A percentile compares a stretch with the other conserved stretches of the same genome.
Evolutionary conservation across 2,329 filamentous ascomycete species (phyloP).

Genomic region (Kalaharituber pfeilii): DNA sequence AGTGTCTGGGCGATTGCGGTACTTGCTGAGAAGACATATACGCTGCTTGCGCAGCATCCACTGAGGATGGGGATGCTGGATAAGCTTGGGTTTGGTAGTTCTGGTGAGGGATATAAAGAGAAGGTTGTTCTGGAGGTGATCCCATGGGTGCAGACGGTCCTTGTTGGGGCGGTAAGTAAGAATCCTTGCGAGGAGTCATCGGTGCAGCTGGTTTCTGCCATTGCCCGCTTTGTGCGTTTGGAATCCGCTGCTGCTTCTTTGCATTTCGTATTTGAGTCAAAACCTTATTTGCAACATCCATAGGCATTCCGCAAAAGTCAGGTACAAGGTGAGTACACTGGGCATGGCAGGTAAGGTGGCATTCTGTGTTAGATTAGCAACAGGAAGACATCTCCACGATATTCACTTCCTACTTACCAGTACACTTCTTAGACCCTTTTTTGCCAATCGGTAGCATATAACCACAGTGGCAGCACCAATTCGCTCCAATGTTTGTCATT

Average conservation of each 20-base stretch:
- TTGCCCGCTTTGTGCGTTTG: background rate
- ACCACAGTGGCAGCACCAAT: slow-evolving; percentile 98
- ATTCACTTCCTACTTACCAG: slow-evolving; percentile 39
- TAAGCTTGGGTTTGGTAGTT: slow-evolving; percentile 27
- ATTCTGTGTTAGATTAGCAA: slow-evolving; percentile 42
- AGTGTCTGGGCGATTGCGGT: slow-evolving; percentile 21
- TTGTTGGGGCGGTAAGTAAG: background rate
- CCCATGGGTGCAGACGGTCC: background rate
- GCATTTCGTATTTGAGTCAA: slow-evolving; percentile 61
- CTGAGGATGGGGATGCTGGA: slow-evolving; percentile 25
- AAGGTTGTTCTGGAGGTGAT: background rate
- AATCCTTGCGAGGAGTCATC: background rate
- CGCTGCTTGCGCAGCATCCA: slow-evolving; percentile 32
- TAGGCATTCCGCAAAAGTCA: slow-evolving; percentile 98
- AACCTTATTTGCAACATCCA: slow-evolving; percentile 91
- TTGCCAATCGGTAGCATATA: slow-evolving; percentile 89
- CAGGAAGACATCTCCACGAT: background rate
- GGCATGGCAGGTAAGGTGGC: slow-evolving; percentile 75
- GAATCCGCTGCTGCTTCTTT: slow-evolving; percentile 21
- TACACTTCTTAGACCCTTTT: slow-evolving; percentile 86
- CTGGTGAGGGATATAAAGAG: background rate
- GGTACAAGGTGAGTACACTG: slow-evolving; percentile 88
- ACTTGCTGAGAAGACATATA: slow-evolving; percentile 32
- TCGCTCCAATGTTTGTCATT: slow-evolving; percentile 95
- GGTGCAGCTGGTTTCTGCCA: background rate